Evolutionary conservation across 164 flowering plant genomes (phyloP).

Genomic region (Aristolochia contorta): DNA sequence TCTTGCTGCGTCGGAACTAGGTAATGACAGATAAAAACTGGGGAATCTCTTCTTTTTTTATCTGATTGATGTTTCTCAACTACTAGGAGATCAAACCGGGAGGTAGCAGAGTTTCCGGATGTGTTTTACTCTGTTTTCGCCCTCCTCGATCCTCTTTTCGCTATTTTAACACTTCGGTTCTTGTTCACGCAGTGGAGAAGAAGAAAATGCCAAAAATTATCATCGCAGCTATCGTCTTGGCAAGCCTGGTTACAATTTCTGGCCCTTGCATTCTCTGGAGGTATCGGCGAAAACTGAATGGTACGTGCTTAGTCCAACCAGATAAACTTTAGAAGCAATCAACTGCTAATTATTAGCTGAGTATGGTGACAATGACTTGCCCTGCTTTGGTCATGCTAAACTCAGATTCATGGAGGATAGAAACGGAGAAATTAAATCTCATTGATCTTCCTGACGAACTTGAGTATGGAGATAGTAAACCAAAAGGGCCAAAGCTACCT

Average conservation of each 20-base stretch:
- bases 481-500: conserved; percentile 34
- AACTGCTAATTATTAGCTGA: too few species aligned
- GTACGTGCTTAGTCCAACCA: neutral
- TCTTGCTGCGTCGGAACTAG: conserved; percentile 16
- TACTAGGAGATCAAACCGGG: too few species aligned
- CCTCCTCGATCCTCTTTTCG: too few species aligned
- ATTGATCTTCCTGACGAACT: conserved; percentile 15
- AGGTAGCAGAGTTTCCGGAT: too few species aligned
- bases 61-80: too few species aligned
- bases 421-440: conserved; percentile 6
- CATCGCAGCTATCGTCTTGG: neutral
- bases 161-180: too few species aligned
- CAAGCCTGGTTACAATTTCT: neutral
- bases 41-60: too few species aligned
- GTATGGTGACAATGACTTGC: too few species aligned
- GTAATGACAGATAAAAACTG: neutral
- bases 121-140: too few species aligned
- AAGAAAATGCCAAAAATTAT: neutral
- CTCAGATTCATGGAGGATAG: conserved; percentile 10
- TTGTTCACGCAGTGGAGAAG: neutral
- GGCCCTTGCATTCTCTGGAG: neutral
- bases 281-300: neutral
- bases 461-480: conserved; percentile 27
- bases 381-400: too few species aligned
- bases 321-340: neutral